phyloP scores from a whole-genome alignment of 805 yeast genomes.

The Yarrowia sp. region DNA sequence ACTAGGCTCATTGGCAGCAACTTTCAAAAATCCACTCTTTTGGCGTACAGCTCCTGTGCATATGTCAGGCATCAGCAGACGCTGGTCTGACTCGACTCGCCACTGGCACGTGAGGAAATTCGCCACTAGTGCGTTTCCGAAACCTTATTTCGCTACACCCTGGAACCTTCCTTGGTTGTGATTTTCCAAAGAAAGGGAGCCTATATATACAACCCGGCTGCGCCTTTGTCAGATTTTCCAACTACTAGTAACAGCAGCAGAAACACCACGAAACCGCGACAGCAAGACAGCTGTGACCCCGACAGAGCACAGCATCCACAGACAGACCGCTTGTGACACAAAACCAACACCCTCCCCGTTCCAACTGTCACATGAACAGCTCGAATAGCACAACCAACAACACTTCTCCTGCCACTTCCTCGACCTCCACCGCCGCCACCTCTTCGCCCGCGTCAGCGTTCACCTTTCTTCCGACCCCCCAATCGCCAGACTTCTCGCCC shows the following conservation, averaged over 20 bases:
- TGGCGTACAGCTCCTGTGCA: neutral
- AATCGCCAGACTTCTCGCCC: conserved; percentile 1
- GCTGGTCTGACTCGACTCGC: conserved; percentile 6
- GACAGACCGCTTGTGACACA: neutral
- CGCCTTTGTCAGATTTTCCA: neutral
- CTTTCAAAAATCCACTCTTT: too few species aligned
- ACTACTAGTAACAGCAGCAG: neutral
- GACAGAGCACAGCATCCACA: too few species aligned
- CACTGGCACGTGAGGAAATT: neutral
- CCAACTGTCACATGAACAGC: conserved; percentile 7
- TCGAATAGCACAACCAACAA: neutral
- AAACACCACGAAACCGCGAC: neutral
- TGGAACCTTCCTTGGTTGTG: neutral
- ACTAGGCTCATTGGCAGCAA: too few species aligned
- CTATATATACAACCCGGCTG: neutral
- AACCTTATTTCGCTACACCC: neutral
- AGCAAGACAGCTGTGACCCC: neutral
- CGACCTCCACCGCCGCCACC: neutral
- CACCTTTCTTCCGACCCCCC: neutral
- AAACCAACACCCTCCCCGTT: neutral
- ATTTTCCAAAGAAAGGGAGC: neutral
- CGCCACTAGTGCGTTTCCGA: conserved; percentile 14
- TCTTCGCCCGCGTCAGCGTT: neutral
- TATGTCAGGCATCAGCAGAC: neutral
- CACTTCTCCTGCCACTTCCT: neutral